Base-by-base conservation (phyloP, 1,139 yeast species). In the Schizosaccharomyces versatilis region DNA sequence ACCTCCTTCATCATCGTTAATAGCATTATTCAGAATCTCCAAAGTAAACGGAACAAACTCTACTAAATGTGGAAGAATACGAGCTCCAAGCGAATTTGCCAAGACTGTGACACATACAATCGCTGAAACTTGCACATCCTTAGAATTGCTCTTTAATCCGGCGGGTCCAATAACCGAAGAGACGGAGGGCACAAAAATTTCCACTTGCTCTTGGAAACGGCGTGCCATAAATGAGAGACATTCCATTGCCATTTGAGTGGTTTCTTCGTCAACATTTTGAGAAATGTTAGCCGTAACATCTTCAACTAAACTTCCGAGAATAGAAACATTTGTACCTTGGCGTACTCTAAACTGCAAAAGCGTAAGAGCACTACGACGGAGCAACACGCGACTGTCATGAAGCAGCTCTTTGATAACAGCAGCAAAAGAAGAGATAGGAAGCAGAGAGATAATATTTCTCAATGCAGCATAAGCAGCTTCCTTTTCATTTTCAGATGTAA, bases 61-160 rank as follows among this genome's bases (percentile, higher is more conserved):
- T 39, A 95, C 84, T 72, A 85, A 84, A 63, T 74, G 77, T 7
- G 95, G 93, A 66, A 90, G 81, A 58, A 81, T 74, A 63, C 85
- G 83, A 36, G 94, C 90, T 52, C 98, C 98, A 54, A 88, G 68
- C 15, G 78, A 75, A 56, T 79, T 77, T 55, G 84, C 75, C 57
- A 84, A 69, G 59, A 80, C 79, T 55, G 84, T 78, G 59, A 84
- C 75, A 57, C 82, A 80, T 62, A 81, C 77, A 57, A 86, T 72
- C 1, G 95, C 77, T 1, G 95, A 77, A 52, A 90, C 76, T 47
- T 80, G 72, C n/a, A 83, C 69, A 62, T 83, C 93, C 41, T 67
- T 66, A 53, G 72, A 71, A 5, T 67, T 67, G 58, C 71, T 74
- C 60, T 75, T 69, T 51, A 81, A 68, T 32, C 84, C 82, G 56